Percentiles rank a stretch among this genome's conserved stretches.
Conservation (phyloP, 2,329 filamentous ascomycete genomes). For the Cladosporium sp. region DNA sequence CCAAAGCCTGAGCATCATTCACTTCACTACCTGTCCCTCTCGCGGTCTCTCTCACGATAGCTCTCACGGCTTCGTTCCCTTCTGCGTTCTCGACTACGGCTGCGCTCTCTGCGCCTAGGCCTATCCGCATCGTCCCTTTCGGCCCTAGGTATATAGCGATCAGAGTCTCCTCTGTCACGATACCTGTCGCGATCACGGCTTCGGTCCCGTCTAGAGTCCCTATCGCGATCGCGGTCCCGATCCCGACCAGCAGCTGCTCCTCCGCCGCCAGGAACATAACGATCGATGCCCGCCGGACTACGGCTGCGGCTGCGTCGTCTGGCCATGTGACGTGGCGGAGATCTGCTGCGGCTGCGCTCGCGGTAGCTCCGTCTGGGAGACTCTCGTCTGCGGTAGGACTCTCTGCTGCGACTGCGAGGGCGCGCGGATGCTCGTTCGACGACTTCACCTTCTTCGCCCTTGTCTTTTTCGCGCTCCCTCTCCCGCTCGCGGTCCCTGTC, state of each 20-base stretch:
- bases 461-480: not conserved
- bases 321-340: not conserved
- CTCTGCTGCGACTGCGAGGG: slow-evolving; percentile 12
- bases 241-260: slow-evolving; percentile 17
- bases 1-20: too few relatives aligned
- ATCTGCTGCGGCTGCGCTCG: slow-evolving; percentile 8
- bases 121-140: not conserved
- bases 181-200: slow-evolving; percentile 27
- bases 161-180: slow-evolving; percentile 27
- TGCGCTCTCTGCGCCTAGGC: slow-evolving; percentile 14
- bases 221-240: slow-evolving; percentile 26
- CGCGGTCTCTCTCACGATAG: slow-evolving; percentile 1
- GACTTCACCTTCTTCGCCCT: slow-evolving; percentile 14
- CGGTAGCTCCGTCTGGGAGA: slow-evolving; percentile 8
- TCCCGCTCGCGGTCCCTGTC: slow-evolving; percentile 15
- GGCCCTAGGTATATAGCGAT: slow-evolving; percentile 30
- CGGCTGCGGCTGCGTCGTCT: slow-evolving; percentile 12
- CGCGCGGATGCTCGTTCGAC: slow-evolving; percentile 12
- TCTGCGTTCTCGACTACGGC: slow-evolving; percentile 13
- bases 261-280: slow-evolving; percentile 35
- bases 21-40: not conserved
- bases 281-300: slow-evolving; percentile 30
- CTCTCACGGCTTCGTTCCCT: slow-evolving; percentile 5
- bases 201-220: slow-evolving; percentile 16
- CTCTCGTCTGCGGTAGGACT: slow-evolving; percentile 9